phyloP scores from a whole-genome alignment of 2,329 filamentous ascomycete genomes.

The Stemphylium beticola region DNA sequence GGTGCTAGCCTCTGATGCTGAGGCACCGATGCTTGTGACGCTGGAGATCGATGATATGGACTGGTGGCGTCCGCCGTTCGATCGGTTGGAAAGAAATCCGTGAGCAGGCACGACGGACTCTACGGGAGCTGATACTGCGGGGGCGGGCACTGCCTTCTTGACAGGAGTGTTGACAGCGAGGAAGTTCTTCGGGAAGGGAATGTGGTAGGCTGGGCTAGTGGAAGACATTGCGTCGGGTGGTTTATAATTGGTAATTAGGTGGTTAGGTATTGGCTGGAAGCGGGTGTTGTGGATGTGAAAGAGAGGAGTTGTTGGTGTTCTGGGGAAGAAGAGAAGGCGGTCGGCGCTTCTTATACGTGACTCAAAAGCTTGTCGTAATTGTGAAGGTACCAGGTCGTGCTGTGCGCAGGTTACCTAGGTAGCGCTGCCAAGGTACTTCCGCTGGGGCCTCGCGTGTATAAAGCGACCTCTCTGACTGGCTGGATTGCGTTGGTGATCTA shows the following conservation, averaged over 20 bases:
- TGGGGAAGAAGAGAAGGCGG: constrained; percentile 11
- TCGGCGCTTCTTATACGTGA: constrained; percentile 26
- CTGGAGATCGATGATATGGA: constrained; percentile 40
- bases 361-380: constrained; percentile 7
- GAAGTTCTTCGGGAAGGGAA: constrained; percentile 45
- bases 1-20: constrained; percentile 25
- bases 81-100: constrained; percentile 48
- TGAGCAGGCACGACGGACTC: constrained; percentile 36
- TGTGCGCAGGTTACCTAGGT: constrained; percentile 16
- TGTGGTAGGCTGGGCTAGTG: constrained; percentile 43
- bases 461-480: constrained; percentile 34
- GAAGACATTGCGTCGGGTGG: constrained; percentile 44
- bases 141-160: constrained; percentile 23
- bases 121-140: constrained; percentile 17
- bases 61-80: constrained; percentile 29
- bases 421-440: constrained; percentile 28
- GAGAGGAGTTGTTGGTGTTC: constrained; percentile 4
- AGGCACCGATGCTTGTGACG: constrained; percentile 18
- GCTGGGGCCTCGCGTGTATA: constrained; percentile 33
- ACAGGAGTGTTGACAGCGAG: constrained; percentile 46
- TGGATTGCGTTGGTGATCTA: constrained; percentile 19
- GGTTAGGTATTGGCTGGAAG: constrained; percentile 1
- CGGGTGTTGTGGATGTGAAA: constrained; percentile 3
- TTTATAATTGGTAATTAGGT: constrained; percentile 11
- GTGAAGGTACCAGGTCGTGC: constrained; percentile 4